Evolutionary conservation across 495 filamentous ascomycete genomes (phyloP).

Genomic region (Hypomontagnella submonticulosa): DNA sequence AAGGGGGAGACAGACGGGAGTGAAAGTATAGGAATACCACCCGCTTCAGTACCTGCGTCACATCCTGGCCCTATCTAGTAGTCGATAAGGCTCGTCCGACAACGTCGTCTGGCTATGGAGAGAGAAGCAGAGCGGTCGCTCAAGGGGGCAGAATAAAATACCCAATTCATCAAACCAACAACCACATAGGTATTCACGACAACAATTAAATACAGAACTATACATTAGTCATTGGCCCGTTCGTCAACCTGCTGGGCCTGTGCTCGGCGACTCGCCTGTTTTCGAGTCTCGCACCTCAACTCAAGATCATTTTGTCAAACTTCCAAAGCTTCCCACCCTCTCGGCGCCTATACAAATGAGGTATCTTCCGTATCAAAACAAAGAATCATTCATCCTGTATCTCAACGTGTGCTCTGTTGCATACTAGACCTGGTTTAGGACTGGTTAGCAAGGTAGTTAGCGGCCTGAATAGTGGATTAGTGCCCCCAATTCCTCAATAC

Average conservation of each 20-base stretch:
- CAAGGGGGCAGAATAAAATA: conserved; percentile 15
- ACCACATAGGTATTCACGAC: conserved; percentile 44
- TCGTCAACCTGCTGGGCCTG: conserved; percentile 27
- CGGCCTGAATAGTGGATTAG: conserved; percentile 55
- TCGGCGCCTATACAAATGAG: conserved; percentile 40
- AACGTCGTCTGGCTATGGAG: background rate
- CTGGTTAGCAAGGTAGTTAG: conserved; percentile 60
- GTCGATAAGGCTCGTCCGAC: background rate
- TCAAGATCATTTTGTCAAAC: conserved; percentile 34
- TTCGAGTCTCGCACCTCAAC: conserved; percentile 19
- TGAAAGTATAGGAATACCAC: background rate
- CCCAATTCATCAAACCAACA: conserved; percentile 12
- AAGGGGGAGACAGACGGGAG: conserved; percentile 9
- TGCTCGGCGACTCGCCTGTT: conserved; percentile 19
- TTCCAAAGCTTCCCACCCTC: conserved; percentile 27
- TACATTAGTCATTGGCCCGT: conserved; percentile 48
- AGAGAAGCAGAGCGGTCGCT: background rate
- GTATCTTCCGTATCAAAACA: conserved; percentile 41
- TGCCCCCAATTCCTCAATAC: conserved; percentile 24
- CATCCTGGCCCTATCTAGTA: background rate
- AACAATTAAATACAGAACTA: conserved; percentile 49
- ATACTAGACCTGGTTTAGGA: conserved; percentile 45
- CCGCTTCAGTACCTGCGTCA: background rate
- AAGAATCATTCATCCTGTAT: conserved; percentile 30
- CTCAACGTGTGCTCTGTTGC: conserved; percentile 12